A percentile compares a stretch with the other conserved stretches of the same genome.
phyloP scores from a whole-genome alignment of 148 eudicot genomes.

The Mesembryanthemum crystallinum region DNA sequence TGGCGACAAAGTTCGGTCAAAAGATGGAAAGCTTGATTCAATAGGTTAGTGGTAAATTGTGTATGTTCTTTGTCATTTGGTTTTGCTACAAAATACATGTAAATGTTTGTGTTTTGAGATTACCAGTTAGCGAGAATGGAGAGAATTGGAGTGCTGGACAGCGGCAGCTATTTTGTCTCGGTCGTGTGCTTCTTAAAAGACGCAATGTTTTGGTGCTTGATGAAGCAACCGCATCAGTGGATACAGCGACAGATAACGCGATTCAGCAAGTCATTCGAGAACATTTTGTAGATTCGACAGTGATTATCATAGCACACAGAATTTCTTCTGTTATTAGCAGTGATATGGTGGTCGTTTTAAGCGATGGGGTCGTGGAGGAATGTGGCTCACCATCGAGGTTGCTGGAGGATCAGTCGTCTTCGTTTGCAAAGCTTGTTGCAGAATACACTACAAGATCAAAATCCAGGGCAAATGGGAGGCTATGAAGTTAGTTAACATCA shows the following conservation, averaged over 20 bases:
- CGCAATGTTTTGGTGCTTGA: slow-evolving; percentile 87
- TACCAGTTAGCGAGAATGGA: slow-evolving; percentile 91
- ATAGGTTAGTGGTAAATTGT: too few species aligned
- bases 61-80: too few species aligned
- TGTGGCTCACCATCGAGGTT: slow-evolving; percentile 59
- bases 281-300: slow-evolving; percentile 40
- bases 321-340: slow-evolving; percentile 64
- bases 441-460: slow-evolving; percentile 41
- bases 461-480: too few species aligned
- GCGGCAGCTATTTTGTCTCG: slow-evolving; percentile 79
- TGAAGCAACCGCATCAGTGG: slow-evolving; percentile 93
- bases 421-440: slow-evolving; percentile 73
- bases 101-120: too few species aligned
- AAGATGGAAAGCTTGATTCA: too few species aligned
- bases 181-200: slow-evolving; percentile 76
- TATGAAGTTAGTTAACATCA: too few species aligned
- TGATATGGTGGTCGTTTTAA: slow-evolving; percentile 62
- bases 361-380: slow-evolving; percentile 45
- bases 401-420: slow-evolving; percentile 56
- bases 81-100: too few species aligned
- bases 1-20: too few species aligned
- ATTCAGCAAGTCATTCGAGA: slow-evolving; percentile 36
- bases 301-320: slow-evolving; percentile 43
- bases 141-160: slow-evolving; percentile 99
- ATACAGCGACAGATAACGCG: slow-evolving; percentile 67